phyloP scores from a whole-genome alignment of 306 rosid species.

The apple (Malus domestica) region DNA sequence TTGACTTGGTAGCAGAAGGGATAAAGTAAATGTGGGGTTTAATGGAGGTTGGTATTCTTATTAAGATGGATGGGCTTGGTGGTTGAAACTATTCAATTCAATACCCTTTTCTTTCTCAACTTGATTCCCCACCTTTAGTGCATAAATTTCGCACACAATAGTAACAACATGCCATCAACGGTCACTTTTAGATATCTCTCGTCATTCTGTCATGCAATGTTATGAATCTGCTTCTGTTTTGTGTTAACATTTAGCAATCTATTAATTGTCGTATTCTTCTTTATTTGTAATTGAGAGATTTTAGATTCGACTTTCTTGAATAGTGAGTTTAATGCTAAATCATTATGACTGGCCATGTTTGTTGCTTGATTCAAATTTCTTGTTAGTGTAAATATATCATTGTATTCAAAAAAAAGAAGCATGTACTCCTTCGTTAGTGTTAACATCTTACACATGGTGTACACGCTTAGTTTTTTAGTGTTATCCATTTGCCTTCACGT shows the following conservation, averaged over 20 bases:
- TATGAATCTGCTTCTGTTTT: too few species aligned
- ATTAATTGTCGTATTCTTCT: too few species aligned
- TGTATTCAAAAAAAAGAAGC: too few species aligned
- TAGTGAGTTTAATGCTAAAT: background rate
- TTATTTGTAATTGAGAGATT: too few species aligned
- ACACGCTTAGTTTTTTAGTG: background rate
- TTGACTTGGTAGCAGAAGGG: conserved; percentile 21
- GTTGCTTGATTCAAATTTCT: too few species aligned
- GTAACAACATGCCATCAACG: background rate
- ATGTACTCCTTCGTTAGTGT: too few species aligned
- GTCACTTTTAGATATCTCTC: background rate
- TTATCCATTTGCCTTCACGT: background rate
- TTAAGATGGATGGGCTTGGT: conserved; percentile 26
- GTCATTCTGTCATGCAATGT: background rate
- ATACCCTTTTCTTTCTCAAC: conserved; percentile 5
- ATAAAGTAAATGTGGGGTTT: conserved; percentile 27
- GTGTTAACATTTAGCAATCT: too few species aligned
- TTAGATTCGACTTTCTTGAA: accelerated
- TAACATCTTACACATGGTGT: too few species aligned
- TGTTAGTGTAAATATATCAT: too few species aligned
- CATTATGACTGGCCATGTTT: too few species aligned
- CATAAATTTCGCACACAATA: background rate
- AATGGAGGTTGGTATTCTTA: conserved; percentile 7
- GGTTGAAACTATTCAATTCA: conserved; percentile 46
- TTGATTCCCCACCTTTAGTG: background rate